Percentiles rank a stretch among this genome's conserved stretches.
These are phyloP conservation scores for Inga oerstediana DNA, from an alignment of 306 rosid species.

Conservation along the genomic window DNA sequence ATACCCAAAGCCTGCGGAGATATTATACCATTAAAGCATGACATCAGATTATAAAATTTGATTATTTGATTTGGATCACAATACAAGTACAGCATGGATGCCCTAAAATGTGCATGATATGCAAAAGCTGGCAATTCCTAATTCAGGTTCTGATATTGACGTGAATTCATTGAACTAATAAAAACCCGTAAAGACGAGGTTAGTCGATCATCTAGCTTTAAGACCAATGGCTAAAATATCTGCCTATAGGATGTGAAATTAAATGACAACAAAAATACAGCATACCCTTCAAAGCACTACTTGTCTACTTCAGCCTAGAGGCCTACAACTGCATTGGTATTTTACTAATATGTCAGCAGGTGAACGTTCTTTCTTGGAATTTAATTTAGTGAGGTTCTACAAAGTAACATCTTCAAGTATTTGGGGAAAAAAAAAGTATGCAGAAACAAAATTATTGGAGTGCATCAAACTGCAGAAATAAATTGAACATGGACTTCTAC, in stretches of 20 bases:
- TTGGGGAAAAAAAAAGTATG: no score
- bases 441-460: background rate
- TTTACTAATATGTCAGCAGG: background rate
- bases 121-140: conserved; percentile 16
- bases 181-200: background rate
- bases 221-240: background rate
- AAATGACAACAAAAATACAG: background rate
- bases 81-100: conserved; percentile 6
- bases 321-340: background rate
- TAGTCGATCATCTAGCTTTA: conserved; percentile 14
- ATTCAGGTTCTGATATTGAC: conserved; percentile 18
- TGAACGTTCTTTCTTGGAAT: background rate
- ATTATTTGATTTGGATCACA: conserved; percentile 16
- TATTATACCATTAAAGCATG: conserved; percentile 23
- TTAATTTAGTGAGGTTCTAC: background rate
- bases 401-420: background rate
- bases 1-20: conserved; percentile 76
- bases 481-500: conserved; percentile 39
- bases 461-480: background rate
- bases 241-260: background rate
- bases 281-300: background rate
- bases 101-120: conserved; percentile 14
- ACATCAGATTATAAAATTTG: conserved; percentile 16
- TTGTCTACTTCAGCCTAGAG: background rate
- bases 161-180: conserved; percentile 8